Conservation (phyloP, 78 protist genomes). For the Protostelium mycophagum region DNA sequence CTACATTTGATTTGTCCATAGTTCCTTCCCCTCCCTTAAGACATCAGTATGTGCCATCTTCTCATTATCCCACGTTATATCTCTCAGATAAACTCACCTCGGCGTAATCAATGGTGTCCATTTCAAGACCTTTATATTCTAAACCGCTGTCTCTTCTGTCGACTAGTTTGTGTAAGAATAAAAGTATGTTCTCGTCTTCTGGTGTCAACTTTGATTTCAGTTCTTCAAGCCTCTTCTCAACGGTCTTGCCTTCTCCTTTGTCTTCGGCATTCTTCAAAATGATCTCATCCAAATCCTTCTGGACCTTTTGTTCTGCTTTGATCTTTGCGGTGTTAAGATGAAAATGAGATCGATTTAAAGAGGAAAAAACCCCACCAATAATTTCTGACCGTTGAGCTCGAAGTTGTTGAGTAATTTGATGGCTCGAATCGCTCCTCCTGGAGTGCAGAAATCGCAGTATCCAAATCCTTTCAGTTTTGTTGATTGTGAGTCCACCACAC, state of each 20-base stretch:
- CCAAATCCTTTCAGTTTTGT: constrained; percentile 46
- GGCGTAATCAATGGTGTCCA: not conserved
- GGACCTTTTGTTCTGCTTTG: not conserved
- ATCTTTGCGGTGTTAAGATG: no score
- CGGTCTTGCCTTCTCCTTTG: not conserved
- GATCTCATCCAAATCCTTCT: not conserved
- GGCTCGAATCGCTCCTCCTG: constrained; percentile 50
- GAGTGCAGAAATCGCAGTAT: constrained; percentile 28
- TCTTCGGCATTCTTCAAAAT: not conserved
- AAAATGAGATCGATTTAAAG: no score
- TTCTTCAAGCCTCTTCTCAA: not conserved
- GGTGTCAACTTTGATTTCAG: not conserved
- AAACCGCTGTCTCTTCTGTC: not conserved
- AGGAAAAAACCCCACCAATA: constrained; percentile 18
- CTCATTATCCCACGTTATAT: no score
- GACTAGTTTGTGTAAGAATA: not conserved
- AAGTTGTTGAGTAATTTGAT: constrained; percentile 28
- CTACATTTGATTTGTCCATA: not conserved
- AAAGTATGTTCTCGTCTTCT: not conserved
- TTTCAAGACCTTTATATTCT: not conserved
- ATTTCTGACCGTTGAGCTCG: constrained; percentile 10
- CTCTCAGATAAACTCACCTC: no score
- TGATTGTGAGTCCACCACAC: constrained; percentile 34
- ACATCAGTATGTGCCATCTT: no score
- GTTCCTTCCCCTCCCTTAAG: not conserved